Base-by-base conservation (phyloP, 1,284 basidiomycete species). In the Rhodotorula sp. region DNA sequence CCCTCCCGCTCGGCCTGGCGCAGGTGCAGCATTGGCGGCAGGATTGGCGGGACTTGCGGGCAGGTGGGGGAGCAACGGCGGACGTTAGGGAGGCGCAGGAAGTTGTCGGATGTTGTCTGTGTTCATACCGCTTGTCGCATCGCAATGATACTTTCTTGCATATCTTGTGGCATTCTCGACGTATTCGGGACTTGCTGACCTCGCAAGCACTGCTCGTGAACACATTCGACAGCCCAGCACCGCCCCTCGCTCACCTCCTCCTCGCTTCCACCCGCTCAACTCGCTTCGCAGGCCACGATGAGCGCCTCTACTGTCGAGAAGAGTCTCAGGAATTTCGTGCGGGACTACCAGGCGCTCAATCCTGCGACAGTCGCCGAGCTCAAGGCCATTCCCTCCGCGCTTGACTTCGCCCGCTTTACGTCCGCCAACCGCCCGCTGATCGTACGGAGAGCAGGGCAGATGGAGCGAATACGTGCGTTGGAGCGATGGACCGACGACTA, bases 381-480 rank as follows among this genome's bases (percentile, higher is more conserved):
- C 9, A 80, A 85, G 24, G 70, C 76, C 22, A 84, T 87, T 16
- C 91, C 91, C 20, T 84, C 86, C 0, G 78, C 89, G 6, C 77
- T 92, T 47, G 87, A 92, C 76, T 92, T 94, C 76, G 83, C 88
- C 51, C 83, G 87, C 59, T 82, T 91, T 40, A 85, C 89, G 6
- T 86, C 88, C 70, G 83, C 89, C 59, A 87, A 87, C n/a, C 83
- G 91, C 69, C 92, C 93, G 1, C 87, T 88, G 9, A 78, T 94
- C 2, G 89, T 77, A 26, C 73, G 64, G 51, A 59, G 62, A 5
- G 59, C 59, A 7, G 69, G 66, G 1, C 24, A 34, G 8, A 24
- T 62, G 28, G 54, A 57, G 24, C 47, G 83, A 59, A 48, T 77
- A 1, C 69, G 72, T 2, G 77, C 77, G 2, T 56, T 77, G 24